A percentile compares a stretch with the other conserved stretches of the same genome.
phyloP scores from a whole-genome alignment of 129 eudicot species.

The Centaurea solstitialis region DNA sequence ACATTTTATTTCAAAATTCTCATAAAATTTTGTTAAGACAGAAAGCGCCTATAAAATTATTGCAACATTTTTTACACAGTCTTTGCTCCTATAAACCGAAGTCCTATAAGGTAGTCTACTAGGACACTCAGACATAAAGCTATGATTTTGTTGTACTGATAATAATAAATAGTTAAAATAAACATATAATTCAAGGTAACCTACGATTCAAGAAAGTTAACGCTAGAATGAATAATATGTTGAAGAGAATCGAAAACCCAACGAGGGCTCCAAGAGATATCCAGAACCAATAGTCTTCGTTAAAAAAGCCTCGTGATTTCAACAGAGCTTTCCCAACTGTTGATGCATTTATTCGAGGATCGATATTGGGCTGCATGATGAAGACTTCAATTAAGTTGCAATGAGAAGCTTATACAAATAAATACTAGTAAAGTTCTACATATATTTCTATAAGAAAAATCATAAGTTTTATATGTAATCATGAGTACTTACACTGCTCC shows the following conservation, averaged over 20 bases:
- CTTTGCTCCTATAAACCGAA: background rate
- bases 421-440: background rate
- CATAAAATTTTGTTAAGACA: background rate
- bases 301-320: slow-evolving; percentile 32
- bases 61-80: background rate
- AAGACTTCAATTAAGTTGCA: background rate
- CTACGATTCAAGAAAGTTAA: slow-evolving; percentile 50
- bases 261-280: slow-evolving; percentile 49
- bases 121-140: background rate
- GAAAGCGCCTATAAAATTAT: background rate
- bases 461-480: background rate
- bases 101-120: background rate
- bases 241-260: slow-evolving; percentile 53
- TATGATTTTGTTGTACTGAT: background rate
- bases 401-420: background rate
- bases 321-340: slow-evolving; percentile 37
- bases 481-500: slow-evolving; percentile 49
- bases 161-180: background rate
- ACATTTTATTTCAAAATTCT: background rate
- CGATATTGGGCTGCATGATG: slow-evolving; percentile 25
- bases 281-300: slow-evolving; percentile 48
- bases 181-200: slow-evolving; percentile 11
- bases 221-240: slow-evolving; percentile 49
- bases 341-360: slow-evolving; percentile 37
- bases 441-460: background rate